Evolutionary conservation across 2,329 filamentous ascomycete species (phyloP), one percentile per base, ranked within the genome.

Genomic region (Calonectria pteridis): DNA sequence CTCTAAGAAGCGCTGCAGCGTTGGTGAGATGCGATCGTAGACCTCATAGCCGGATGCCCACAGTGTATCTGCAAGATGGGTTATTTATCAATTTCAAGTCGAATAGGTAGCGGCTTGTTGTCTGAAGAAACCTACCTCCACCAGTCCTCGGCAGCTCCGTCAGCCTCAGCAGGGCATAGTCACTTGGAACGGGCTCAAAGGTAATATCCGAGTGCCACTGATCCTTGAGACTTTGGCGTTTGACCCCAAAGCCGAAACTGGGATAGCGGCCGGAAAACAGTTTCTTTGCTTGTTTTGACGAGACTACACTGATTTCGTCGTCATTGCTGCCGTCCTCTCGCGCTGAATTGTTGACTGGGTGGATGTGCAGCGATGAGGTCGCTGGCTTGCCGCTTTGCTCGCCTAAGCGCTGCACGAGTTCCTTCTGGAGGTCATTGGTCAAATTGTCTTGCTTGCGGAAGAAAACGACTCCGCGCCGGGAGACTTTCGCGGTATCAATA

Each of bases 21-120:
- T 84, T 3, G 85, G 84, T 3, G 89, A 91, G 72, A 94, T 86
- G 37, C 91, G 88, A 78, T 94, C 92, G 78, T 93, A 94, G 11
- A 93, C 82, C 77, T 93, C 91, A 79, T 93, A 93, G 0, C 91
- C 91, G 0, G 90, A 92, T 0, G 91, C 92, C 91, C 91, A 94
- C 6, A 94, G 87, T 0, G 92, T 93, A 81, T 90, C 88, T 68
- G 9, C 14, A 1, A 10, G 0, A 6, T 31, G 1, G 26, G 49
- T 16, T 23, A 29, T 11, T 49, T 87, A n/a, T 18, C 29, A 23
- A 6, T 23, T n/a, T 37, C 4, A 3, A 5, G 6, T 18, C 2
- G 9, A 2, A 31, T 87, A 20, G 28, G 1, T 10, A 16, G 13
- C 3, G 2, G n/a, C 2, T 33, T 33, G 10, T 3, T 23, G 31